Base-by-base conservation (phyloP, 2,329 filamentous ascomycete genomes). In the Cytospora piceicola region DNA sequence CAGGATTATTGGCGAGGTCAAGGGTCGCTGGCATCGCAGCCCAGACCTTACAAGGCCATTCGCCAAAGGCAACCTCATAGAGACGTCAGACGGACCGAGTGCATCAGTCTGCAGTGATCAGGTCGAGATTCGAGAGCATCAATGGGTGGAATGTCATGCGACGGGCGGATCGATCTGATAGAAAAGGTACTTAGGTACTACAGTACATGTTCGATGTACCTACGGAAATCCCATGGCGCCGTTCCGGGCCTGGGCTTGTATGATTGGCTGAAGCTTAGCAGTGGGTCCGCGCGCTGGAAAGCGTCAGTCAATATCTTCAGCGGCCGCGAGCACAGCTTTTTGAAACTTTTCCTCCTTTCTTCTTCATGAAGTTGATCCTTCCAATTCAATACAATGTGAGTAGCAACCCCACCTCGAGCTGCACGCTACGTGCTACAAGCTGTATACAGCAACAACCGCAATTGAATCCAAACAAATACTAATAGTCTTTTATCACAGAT, bases 341-440 rank as follows among this genome's bases (percentile, higher is more conserved):
- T 68, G 70, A 72, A 49, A 22, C 6, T 49, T 72, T 76, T 77
- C 77, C 71, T 77, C 73, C 78, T 79, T 80, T 80, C 79, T 84
- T 84, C 83, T 80, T 81, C 39, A 63, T 57, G 61, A 63, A 63
- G 61, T 83, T 88, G 85, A 90, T 88, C 94, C 93, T 96, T 97
- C 94, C 93, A 93, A 92, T 94, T 97, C 96, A 96, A 96, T 90
- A 89, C 90, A 87, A 92, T 83, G 94, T 97, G 84, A 87, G 93
- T 88, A 63, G 32, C 66, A 65, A 70, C 69, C 69, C 68, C 69
- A 69, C 68, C 17, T 6, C 20, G 4, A 20, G 7, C 15, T 7
- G 8, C 39, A n/a, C 4, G 11, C 4, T n/a, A 42, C 32, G 5
- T 29, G 27, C 39, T n/a, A 42, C 36, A 39, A 39, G 36, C 36